Base-by-base conservation (phyloP, 768 basidiomycete species). In the Tulasnella sp. region DNA sequence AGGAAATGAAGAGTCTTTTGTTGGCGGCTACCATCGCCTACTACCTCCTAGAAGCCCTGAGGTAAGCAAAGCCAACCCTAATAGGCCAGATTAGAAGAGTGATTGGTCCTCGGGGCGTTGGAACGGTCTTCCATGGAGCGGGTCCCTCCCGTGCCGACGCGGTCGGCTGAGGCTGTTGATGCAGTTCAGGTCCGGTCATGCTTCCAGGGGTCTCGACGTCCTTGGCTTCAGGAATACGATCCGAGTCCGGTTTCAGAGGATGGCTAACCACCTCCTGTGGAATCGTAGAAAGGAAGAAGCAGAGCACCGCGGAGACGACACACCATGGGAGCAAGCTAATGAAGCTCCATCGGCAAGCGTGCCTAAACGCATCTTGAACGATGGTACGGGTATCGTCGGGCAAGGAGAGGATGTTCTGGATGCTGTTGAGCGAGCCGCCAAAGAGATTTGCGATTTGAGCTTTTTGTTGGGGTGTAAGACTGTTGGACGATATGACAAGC, bases 281-380 rank as follows among this genome's bases (percentile, higher is more conserved):
- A 12, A 89, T 87, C 36, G 83, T 85, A 9, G 83, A 80, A 83
- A 89, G 82, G 82, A 88, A 86, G 75, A 88, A 62, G 39, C 86
- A 85, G 31, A 83, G 9, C 38, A 89, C 34, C 44, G 82, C 79
- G 40, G 85, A 84, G 19, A 89, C 46, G 34, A 80, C 87, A 58
- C 84, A 81, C 89, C 89, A 90, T 0, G 89, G 89, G n/a, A 89
- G 80, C 76, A 89, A 81, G 38, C 87, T 88, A 75, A 88, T 83
- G 79, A 90, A 90, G 24, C 83, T 81, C 87, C 86, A 89, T 38
- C 85, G 83, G 10, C 86, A 84, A 2, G 86, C 89, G 14, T 86
- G 80, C 76, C 82, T 80, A 83, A 88, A 89, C 52, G 88, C 89
- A 74, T 84, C 83, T 72, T 84, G 84, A 8, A 89, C 84, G 62